Evolutionary conservation across 2,329 filamentous ascomycete species (phyloP).

Genomic region (Diaporthe longicolla): DNA sequence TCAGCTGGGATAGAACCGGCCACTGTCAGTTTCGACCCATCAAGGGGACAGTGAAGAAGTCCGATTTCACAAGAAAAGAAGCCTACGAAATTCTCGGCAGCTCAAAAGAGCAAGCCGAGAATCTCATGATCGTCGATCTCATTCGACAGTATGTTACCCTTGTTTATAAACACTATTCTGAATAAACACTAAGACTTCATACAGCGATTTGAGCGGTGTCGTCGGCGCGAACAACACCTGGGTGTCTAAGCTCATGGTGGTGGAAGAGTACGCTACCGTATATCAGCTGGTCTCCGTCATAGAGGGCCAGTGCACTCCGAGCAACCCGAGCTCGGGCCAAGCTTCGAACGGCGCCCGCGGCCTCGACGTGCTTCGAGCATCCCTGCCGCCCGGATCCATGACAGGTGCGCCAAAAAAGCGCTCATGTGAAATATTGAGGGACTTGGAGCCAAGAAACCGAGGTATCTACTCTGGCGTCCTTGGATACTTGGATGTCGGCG

Average conservation of each 20-base stretch:
- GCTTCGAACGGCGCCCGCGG: background rate
- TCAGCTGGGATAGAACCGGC: slow-evolving; percentile 5
- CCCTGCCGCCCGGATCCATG: background rate
- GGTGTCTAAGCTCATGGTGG: slow-evolving; percentile 21
- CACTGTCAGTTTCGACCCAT: slow-evolving; percentile 8
- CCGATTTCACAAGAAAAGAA: slow-evolving; percentile 2
- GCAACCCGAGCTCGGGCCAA: background rate
- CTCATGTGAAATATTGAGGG: slow-evolving; percentile 12
- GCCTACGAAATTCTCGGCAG: slow-evolving; percentile 7
- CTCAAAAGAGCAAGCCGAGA: slow-evolving; percentile 14
- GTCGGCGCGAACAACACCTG: slow-evolving; percentile 3
- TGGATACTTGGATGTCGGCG: slow-evolving; percentile 2
- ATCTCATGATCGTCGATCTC: slow-evolving; percentile 11
- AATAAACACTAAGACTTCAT: background rate
- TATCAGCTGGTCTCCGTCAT: slow-evolving; percentile 9
- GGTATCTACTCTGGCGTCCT: slow-evolving; percentile 21
- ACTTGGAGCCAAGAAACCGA: slow-evolving; percentile 3
- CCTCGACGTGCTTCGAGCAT: slow-evolving; percentile 7
- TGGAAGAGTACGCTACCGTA: slow-evolving; percentile 12
- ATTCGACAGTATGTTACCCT: background rate
- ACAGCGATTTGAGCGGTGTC: background rate
- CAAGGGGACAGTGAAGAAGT: slow-evolving; percentile 5
- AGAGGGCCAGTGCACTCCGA: slow-evolving; percentile 1
- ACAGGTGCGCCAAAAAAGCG: slow-evolving; percentile 13
- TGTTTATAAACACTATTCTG: too few relatives aligned